Base-by-base conservation (phyloP, 2,329 filamentous ascomycete genomes). In the Penicillium sp. region DNA sequence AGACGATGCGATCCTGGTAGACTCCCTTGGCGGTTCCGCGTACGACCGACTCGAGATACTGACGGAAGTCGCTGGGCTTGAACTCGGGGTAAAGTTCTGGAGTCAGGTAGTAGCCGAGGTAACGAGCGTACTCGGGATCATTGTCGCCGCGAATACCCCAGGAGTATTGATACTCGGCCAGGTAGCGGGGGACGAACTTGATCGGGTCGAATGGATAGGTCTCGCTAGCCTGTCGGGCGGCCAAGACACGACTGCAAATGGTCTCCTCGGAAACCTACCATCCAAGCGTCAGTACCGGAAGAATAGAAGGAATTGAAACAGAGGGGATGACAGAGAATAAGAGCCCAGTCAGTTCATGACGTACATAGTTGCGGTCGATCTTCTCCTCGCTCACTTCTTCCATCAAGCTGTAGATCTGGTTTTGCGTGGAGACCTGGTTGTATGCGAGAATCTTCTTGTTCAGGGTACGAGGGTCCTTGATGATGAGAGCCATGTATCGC, bases 21-120 rank as follows among this genome's bases (percentile, higher is more conserved):
- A 67, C 53, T 43, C 61, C 67, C 59, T 62, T 64, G 11, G 62
- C 68, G 26, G 68, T 71, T 9, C 74, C 74, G 8, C 60, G 63
- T 25, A 76, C 52, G 5, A 76, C 59, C 1, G 70, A 67, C 43
- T 67, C 56, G 7, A 73, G 58, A 48, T 70, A 75, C 5, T 66
- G 64, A 48, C 62, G 61, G 53, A 74, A 72, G 13, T 63, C 62
- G 29, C 57, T 69, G 1, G 66, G 66, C 45, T 70, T 51, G 46
- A 79, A 66, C 18, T 78, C 76, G 3, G 78, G 78, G 55, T 80
- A 82, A 25, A 82, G 63, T 13, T 81, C 74, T 54, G 73, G 74
- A 29, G 66, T 70, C 46, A 72, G 66, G 13, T 81, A 49, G 58
- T 81, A 81, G 2, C 78, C 78, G 4, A 82, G 65, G 51, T 80